These are phyloP conservation scores for Xylaria sp. DNA, from an alignment of 2,329 filamentous ascomycete species.

Conservation along the genomic window DNA sequence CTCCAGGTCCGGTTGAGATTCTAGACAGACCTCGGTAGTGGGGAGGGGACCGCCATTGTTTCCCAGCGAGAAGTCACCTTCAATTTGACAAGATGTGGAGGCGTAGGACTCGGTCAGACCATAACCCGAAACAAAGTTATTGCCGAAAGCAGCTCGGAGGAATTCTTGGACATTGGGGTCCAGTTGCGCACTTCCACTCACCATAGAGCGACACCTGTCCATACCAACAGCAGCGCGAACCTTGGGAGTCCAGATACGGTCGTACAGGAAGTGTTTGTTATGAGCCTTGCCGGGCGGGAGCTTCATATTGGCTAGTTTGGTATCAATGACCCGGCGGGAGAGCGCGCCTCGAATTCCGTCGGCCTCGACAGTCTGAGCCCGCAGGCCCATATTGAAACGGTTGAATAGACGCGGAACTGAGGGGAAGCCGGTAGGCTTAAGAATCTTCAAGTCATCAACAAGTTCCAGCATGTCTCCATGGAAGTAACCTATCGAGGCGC, in stretches of 20 bases:
- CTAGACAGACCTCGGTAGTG: slow-evolving; percentile 78
- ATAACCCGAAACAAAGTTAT: slow-evolving; percentile 86
- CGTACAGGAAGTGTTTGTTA: slow-evolving; percentile 81
- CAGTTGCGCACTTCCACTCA: slow-evolving; percentile 89
- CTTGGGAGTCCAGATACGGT: slow-evolving; percentile 91
- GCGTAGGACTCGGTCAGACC: slow-evolving; percentile 95
- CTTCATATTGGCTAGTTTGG: slow-evolving; percentile 83
- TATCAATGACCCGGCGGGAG: slow-evolving; percentile 79
- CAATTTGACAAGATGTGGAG: slow-evolving; percentile 73
- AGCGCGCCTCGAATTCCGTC: slow-evolving; percentile 83
- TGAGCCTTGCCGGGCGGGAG: slow-evolving; percentile 77
- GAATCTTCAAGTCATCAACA: slow-evolving; percentile 88
- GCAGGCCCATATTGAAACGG: slow-evolving; percentile 85
- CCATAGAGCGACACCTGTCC: slow-evolving; percentile 75
- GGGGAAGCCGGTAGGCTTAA: slow-evolving; percentile 83
- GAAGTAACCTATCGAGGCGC: slow-evolving; percentile 87
- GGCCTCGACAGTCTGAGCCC: slow-evolving; percentile 79
- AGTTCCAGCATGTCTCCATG: slow-evolving; percentile 88
- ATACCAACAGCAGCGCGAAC: slow-evolving; percentile 85
- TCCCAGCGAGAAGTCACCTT: slow-evolving; percentile 76
- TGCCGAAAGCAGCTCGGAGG: slow-evolving; percentile 82
- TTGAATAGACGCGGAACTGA: slow-evolving; percentile 94
- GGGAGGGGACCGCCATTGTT: slow-evolving; percentile 82
- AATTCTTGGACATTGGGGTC: slow-evolving; percentile 90
- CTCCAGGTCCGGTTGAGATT: slow-evolving; percentile 93